phyloP scores from a whole-genome alignment of 176 grass and related monocot species.

The Metroxylon sagu region DNA sequence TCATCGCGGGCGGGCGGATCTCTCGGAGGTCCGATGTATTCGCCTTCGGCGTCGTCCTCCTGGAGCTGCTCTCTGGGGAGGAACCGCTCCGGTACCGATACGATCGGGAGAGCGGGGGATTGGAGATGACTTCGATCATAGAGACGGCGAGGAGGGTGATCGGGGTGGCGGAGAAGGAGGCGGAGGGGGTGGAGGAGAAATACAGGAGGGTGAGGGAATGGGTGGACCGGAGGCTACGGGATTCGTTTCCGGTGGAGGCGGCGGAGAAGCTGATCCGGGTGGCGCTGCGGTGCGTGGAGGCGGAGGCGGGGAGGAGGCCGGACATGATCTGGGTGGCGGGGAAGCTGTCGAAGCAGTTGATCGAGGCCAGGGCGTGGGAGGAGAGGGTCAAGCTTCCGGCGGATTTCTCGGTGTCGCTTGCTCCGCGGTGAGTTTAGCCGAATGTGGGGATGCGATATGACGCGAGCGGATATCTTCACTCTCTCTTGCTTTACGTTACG shows the following conservation, averaged over 20 bases:
- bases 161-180: neutral
- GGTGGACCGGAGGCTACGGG: neutral
- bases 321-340: conserved; percentile 9
- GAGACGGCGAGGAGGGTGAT: conserved; percentile 1
- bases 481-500: no score
- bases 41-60: conserved; percentile 4
- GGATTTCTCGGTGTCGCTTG: no score
- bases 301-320: conserved; percentile 5
- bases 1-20: neutral
- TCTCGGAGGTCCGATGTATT: conserved; percentile 1
- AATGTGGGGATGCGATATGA: no score
- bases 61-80: conserved; percentile 5
- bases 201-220: neutral
- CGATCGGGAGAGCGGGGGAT: neutral
- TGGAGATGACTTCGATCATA: neutral
- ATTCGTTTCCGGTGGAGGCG: conserved; percentile 5
- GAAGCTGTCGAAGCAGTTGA: conserved; percentile 4
- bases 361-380: conserved; percentile 6
- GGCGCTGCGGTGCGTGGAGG: conserved; percentile 9
- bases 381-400: neutral
- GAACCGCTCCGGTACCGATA: conserved; percentile 1
- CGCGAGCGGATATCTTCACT: no score
- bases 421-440: no score
- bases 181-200: neutral
- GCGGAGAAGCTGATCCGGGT: neutral